Evolutionary conservation across 2,329 filamentous ascomycete species (phyloP), one percentile per base, ranked within the genome.

Genomic region (Penicillium nordicum): DNA sequence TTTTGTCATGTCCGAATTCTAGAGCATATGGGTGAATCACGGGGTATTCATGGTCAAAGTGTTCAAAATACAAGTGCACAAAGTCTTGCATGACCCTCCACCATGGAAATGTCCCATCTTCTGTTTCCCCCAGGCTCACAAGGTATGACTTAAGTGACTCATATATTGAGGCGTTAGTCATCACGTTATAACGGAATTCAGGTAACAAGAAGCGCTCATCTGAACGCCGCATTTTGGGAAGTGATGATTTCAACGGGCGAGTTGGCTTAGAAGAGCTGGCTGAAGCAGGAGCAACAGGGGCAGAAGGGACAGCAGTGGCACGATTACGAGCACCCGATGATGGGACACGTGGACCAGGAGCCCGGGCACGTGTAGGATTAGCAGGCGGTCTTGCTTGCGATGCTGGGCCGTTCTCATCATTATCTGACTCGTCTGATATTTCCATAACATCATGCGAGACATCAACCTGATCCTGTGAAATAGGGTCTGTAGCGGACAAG

Each of bases 11-110:
- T 9, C 37, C 29, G 1, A n/a, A 43, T 43, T 50, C 48, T 34
- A 50, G 18, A 23, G 48, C 18, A 36, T 50, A 43, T 25, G 48
- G 48, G 38, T 50, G 48, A 23, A 50, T 4, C 29, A 50, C 14
- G 3, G 48, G 48, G 38, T 43, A 50, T 12, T 43, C 38, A 27
- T 50, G 48, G 16, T 50, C 48, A 34, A 50, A 50, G 21, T 50
- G 48, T 34, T 50, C 37, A 50, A n/a, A 43, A 32, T 43, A 50
- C 25, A 50, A 43, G 48, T 50, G 48, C 12, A 50, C 38, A 30
- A 50, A 50, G 48, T 50, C 38, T 7, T 50, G 37, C 27, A 50
- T 43, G 2, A 50, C 37, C 40, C 21, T 43, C 38, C 27, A 27
- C 48, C 37, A 50, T 14, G 38, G 38, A 18, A 50, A 50, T 34